Evolutionary conservation across 1,284 basidiomycete genomes (phyloP), one percentile per base, ranked within the genome.

Genomic region (Rhodotorula sp.): DNA sequence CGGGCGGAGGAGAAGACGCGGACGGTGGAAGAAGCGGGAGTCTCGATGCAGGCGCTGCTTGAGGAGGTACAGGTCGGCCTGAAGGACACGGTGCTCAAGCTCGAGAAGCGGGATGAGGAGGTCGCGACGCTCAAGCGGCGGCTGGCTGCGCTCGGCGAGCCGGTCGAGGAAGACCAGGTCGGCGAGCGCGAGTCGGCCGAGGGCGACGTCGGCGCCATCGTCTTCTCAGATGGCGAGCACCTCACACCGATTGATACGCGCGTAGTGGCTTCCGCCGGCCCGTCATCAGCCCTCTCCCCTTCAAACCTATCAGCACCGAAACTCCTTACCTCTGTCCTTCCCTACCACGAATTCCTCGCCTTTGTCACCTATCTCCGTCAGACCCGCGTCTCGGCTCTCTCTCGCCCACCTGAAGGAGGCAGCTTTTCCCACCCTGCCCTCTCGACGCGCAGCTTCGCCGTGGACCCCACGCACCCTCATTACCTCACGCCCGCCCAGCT

Each of bases 271-370:
- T 36, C 53, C 27, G 58, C 49, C n/a, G 56, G 17, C 15, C 56
- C 30, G 44, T 65, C 11, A 32, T 60, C 32, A n/a, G 49, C 49
- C 46, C 17, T 22, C 22, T 52, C 66, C 0, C 44, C 69, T 0
- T 59, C 64, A 1, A 61, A 55, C 44, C 49, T 62, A 47, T 54
- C 71, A 5, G 52, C 69, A 9, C 75, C 72, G 9, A 67, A 67
- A 39, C 70, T 72, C 29, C 55, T 70, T 36, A 72, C 76, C 76
- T 67, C 79, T 78, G 79, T 80, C 20, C 75, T 86, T 0, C 91
- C 93, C 0, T 97, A 92, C 79, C 83, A 88, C 74, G 95, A 99
- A 79, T 97, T 94, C 81, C 78, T 90, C 32, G 79, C 86, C 4
- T 95, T 98, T 79, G 82, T 97, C 55, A 82, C 85, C 0, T 90